Evolutionary conservation across 2,329 filamentous ascomycete genomes (phyloP), one percentile per base, ranked within the genome.

Genomic region (Fusarium buharicum): DNA sequence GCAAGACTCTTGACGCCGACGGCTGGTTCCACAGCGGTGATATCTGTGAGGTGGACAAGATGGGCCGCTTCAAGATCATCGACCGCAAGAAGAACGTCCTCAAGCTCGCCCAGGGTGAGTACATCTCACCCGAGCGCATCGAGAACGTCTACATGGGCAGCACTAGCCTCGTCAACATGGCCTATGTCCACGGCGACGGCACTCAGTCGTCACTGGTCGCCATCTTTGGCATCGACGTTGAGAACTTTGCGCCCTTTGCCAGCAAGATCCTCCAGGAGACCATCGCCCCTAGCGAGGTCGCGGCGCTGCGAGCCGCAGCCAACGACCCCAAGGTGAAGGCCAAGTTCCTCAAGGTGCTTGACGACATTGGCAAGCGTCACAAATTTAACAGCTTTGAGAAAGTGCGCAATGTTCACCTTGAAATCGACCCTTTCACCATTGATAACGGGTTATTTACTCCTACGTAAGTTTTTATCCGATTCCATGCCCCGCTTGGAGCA

Each of bases 31-130:
- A 91, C 75, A 97, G 93, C 1, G 95, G 95, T 51, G 95, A 99
- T 71, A 94, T 99, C 66, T 92, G 88, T 72, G 86, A 88, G 64
- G 83, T 99, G 20, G 95, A 99, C 76, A 87, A 88, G 67, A 77
- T 91, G 72, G 95, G 95, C 61, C 91, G 93, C 59, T 90, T 98
- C 82, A 88, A 86, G 77, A 96, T 99, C 77, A 90, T 99, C 70
- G 95, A 99, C 77, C 93, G 95, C 70, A 90, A 93, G 79, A 99
- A 99, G 90, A 98, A 98, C 78, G 92, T 99, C n/a, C 87, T 99
- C 74, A 99, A 99, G 84, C 86, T 99, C 52, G 89, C 94, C 0
- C 95, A 99, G 78, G 95, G 95, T 75, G 95, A 99, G 80, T 99
- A 99, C 79, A 92, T 99, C 71, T 97, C 93, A 2, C 95, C 95